Evolutionary conservation across 257 asterid genomes (phyloP), one percentile per base, ranked within the genome.

Genomic region (Solanum neorickii): DNA sequence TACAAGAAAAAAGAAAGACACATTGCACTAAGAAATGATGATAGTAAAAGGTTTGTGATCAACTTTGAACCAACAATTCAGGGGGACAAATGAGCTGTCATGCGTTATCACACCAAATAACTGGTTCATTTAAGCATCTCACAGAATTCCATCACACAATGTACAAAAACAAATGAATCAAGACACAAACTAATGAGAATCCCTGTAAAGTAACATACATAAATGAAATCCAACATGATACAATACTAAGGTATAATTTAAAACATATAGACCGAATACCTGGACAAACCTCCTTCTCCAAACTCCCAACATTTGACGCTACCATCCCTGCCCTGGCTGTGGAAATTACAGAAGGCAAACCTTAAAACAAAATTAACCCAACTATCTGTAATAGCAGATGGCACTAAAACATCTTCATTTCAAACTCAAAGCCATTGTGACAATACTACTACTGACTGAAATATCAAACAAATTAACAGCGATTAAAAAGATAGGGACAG

Each of bases 241-340:
- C 44, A 46, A 18, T 6, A 47, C 23, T 16, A 7, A n/a, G 6
- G 68, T 80, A 80, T 80, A 29, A 18, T 27, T 47, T 47, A 47
- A 80, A 85, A 42, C 41, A 83, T 46, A 16, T 52, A 84, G 9
- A 90, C 77, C 73, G 5, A 62, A 60, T 90, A 92, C 94, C 93
- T 91, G 74, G 98, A 93, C 87, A 94, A 87, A 86, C 93, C 93
- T 29, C 92, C 96, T 88, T 92, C 97, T 87, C 94, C 98, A 75
- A 97, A 84, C 89, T 94, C 98, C 99, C 99, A 97, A 82, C 62
- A 90, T 86, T 95, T 96, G 13, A 96, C 91, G 68, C 95, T 92
- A 86, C 99, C 99, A 89, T 97, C 98, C 85, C 97, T 94, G 89
- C 99, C 98, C 87, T 97, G 99, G 91, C 93, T 92, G 91, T 83